phyloP scores from a whole-genome alignment of 805 yeast genomes.

The Nakazawaea wickerhamii region DNA sequence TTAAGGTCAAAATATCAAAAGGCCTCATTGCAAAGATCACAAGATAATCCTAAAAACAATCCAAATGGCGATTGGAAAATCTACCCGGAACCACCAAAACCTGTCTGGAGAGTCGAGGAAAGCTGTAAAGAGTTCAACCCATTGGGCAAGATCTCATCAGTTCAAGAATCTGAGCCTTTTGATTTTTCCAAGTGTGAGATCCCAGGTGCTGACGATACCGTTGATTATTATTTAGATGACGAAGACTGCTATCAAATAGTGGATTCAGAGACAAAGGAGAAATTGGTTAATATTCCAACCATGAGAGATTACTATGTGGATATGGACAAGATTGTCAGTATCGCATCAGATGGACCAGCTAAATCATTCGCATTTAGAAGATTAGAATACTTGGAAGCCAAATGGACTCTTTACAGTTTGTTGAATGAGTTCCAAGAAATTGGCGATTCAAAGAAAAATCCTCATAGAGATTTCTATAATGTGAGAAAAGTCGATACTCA shows the following conservation, averaged over 20 bases:
- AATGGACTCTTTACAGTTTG: constrained; percentile 87
- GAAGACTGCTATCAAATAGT: constrained; percentile 62
- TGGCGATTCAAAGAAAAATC: constrained; percentile 83
- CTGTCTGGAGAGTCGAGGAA: constrained; percentile 60
- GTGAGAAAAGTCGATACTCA: constrained; percentile 97
- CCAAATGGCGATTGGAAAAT: constrained; percentile 56
- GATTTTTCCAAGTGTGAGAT: constrained; percentile 50
- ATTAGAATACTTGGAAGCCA: constrained; percentile 89
- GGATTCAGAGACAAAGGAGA: constrained; percentile 23
- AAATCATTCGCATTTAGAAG: constrained; percentile 95
- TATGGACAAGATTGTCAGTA: constrained; percentile 61
- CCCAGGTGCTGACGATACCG: constrained; percentile 41
- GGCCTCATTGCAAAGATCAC: constrained; percentile 65
- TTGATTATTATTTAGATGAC: constrained; percentile 41
- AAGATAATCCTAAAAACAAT: constrained; percentile 79
- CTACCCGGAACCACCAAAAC: constrained; percentile 92
- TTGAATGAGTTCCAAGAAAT: constrained; percentile 92
- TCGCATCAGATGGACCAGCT: constrained; percentile 92
- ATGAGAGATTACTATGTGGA: constrained; percentile 83
- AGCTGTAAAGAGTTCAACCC: constrained; percentile 24
- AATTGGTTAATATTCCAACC: constrained; percentile 67
- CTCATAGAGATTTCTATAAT: constrained; percentile 96
- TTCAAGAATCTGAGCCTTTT: constrained; percentile 40
- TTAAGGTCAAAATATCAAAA: constrained; percentile 72
- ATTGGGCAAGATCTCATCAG: constrained; percentile 9